Evolutionary conservation across 192 early-diverging fungal genomes (phyloP), one percentile per base, ranked within the genome.

Genomic region (Coemansia sp.): DNA sequence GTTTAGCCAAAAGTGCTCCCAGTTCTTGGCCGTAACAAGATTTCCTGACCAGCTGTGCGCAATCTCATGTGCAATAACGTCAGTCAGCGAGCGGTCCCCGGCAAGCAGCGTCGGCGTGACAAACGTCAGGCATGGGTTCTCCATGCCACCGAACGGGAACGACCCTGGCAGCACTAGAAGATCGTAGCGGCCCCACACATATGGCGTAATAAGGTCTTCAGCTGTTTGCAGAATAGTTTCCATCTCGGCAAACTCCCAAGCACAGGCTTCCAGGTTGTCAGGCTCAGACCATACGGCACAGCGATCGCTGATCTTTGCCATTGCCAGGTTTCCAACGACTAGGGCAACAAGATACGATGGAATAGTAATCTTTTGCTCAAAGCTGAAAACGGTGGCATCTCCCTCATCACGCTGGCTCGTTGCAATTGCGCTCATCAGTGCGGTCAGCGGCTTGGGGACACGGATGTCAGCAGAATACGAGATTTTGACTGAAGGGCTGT

Each of bases 91-190:
- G 42, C 88, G 86, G 73, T 99, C 96, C 52, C 95, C 94, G 38
- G 95, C 95, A 44, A 99, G 78, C 25, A 99, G 82, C 17, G 93
- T 93, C 22, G 96, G 96, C 23, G 96, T 99, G 19, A 96, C 94
- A 87, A 96, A 99, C 0, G 96, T 98, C 60, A 96, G 71, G 69
- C 93, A 96, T 15, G 96, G 96, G 76, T 99, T 99, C 83, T 98
- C 91, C 91, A 95, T 95, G 51, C 93, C 90, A 43, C 89, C 89
- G 57, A 89, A 93, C n/a, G 90, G 90, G 83, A 92, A 93, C 6
- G 85, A 89, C 37, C 89, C 82, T 24, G 93, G 93, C 41, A 97
- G 81, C 39, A 95, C 86, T 44, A 97, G 83, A 49, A 98, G 78
- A 80, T 98, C 95, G 74, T 96, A 96, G 60, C 88, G 84, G 49